Conservation (phyloP, 2,329 filamentous ascomycete species). For the Dryadomyces sulphureus region DNA sequence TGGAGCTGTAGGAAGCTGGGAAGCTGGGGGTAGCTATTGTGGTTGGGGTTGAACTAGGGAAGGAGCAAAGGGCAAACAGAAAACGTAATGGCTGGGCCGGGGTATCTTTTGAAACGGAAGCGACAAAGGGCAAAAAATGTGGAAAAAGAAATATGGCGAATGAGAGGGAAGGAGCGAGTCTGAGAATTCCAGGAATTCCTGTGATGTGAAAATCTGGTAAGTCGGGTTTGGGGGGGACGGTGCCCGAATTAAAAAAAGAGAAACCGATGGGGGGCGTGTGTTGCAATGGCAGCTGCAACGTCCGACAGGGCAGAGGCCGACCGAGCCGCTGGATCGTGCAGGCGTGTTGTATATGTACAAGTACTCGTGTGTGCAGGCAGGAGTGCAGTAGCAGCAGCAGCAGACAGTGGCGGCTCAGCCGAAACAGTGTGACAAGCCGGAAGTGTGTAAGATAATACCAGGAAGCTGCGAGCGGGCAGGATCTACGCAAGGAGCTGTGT, state of each 20-base stretch:
- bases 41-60: background rate
- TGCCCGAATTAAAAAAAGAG: too few relatives aligned
- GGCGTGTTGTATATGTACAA: background rate
- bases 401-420: background rate
- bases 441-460: too few relatives aligned
- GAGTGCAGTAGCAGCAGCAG: too few relatives aligned
- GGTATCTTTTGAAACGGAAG: background rate
- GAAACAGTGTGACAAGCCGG: background rate
- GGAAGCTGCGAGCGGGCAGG: too few relatives aligned
- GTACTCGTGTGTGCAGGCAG: too few relatives aligned
- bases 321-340: background rate
- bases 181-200: conserved; percentile 1
- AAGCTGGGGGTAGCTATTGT: background rate
- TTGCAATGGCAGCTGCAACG: background rate
- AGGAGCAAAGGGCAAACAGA: background rate
- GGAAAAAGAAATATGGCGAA: background rate
- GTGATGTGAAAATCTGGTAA: too few relatives aligned
- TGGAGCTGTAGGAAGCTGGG: background rate
- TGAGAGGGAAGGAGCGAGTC: background rate
- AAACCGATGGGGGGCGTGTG: too few relatives aligned
- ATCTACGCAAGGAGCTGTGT: too few relatives aligned
- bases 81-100: background rate
- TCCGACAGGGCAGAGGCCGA: background rate
- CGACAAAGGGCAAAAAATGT: background rate
- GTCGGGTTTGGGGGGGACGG: too few relatives aligned